Evolutionary conservation across 2,329 filamentous ascomycete genomes (phyloP), one percentile per base, ranked within the genome.

Genomic region (Akanthomyces dipterigenus): DNA sequence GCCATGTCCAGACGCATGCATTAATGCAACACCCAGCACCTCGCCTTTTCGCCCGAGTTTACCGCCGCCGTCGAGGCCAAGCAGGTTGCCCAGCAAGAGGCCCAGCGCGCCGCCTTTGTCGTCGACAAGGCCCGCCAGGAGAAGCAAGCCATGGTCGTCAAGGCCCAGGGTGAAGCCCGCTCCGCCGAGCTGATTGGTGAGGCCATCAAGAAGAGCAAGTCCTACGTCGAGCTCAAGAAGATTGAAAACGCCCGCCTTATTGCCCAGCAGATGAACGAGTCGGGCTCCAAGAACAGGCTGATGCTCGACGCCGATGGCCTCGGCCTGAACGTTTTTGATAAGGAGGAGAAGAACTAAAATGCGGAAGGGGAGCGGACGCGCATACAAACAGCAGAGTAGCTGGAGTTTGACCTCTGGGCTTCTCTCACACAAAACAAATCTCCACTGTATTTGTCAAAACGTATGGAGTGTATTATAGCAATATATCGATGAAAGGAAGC

Each of bases 71-170:
- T 89, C 63, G 87, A 89, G 74, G 86, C 87, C 64, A 89, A 89
- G 78, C 87, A 89, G 74, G 87, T 89, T 61, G 87, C 87, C 56
- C 87, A 89, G 76, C 95, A 99, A 80, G 95, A 99, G 76, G 95
- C 95, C 38, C 95, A 99, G 78, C 87, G 95, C 66, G 95, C 95
- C 38, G 95, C 95, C 64, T 99, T 99, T 80, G 83, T 99, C 57
- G 95, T 99, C 67, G 95, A 99, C 87, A 97, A 98, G 81, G 95
- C 95, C 59, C 88, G 95, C 68, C 95, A 99, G 79, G 95, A 99
- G 84, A 99, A 99, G 83, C 95, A 99, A 80, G 95, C 95, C 70
- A 97, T 93, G 81, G 92, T 99, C 61, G 95, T 99, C 73, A 91
- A 92, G 78, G 95, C 95, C 4, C 95, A 98, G 86, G 95, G 95